A percentile compares a stretch with the other conserved stretches of the same genome.
Evolutionary conservation across 495 filamentous ascomycete genomes (phyloP).

Genomic region (Tuber umbilicatum): DNA sequence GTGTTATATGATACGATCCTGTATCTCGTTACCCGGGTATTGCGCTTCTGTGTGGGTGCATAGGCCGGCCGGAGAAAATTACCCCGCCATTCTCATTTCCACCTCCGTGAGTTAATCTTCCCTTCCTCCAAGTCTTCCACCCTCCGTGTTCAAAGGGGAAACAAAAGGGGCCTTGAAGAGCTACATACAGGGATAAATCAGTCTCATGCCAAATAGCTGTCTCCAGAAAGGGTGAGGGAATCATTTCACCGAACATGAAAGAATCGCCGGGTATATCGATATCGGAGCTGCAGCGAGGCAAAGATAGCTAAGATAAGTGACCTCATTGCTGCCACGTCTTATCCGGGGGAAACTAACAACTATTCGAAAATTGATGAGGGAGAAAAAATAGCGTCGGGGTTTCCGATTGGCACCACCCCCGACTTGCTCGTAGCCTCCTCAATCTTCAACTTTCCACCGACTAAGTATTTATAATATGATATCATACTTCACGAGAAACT

Average conservation of each 20-base stretch:
- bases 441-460: neutral
- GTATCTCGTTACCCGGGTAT: neutral
- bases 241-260: neutral
- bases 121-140: neutral
- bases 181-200: neutral
- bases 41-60: neutral
- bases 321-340: slow-evolving; percentile 1
- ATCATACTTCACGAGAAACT: neutral
- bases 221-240: neutral
- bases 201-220: neutral
- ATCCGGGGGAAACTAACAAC: neutral
- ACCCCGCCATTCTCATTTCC: neutral
- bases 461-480: neutral
- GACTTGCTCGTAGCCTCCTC: neutral
- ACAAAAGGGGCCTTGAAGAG: neutral
- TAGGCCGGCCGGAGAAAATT: neutral
- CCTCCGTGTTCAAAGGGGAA: neutral
- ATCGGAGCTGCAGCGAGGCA: slow-evolving; percentile 8
- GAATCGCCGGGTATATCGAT: neutral
- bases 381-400: neutral
- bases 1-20: neutral
- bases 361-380: neutral
- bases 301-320: neutral
- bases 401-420: neutral
- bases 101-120: neutral